Evolutionary conservation across 257 asterid species (phyloP).

Genomic region (Penstemon barbatus): DNA sequence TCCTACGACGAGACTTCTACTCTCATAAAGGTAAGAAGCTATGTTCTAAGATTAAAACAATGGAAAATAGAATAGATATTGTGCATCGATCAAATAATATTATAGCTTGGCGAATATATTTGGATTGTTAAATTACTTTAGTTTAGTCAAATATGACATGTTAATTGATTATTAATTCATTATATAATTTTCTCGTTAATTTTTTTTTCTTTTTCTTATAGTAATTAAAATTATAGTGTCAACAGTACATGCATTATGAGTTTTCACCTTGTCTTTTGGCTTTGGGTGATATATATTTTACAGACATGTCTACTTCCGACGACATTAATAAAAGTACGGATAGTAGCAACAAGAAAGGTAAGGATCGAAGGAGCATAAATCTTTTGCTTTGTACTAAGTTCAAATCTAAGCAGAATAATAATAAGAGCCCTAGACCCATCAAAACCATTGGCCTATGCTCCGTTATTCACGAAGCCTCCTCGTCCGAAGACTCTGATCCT

Average conservation of each 20-base stretch:
- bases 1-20: too few species aligned
- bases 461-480: not conserved
- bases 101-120: too few species aligned
- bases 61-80: too few species aligned
- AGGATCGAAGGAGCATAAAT: not conserved
- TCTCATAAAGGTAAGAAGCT: too few species aligned
- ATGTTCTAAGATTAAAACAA: too few species aligned
- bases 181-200: too few species aligned
- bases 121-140: too few species aligned
- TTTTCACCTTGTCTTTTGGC: not conserved
- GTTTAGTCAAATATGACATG: too few species aligned
- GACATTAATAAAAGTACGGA: not conserved
- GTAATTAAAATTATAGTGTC: too few species aligned
- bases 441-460: conserved; percentile 3
- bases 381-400: not conserved
- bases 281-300: not conserved
- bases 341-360: not conserved
- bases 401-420: conserved; percentile 9
- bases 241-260: not conserved
- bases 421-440: conserved; percentile 5
- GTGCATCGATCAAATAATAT: too few species aligned
- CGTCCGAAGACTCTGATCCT: not conserved
- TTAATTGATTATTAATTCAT: too few species aligned
- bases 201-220: too few species aligned
- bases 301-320: conserved; percentile 13